A percentile compares a stretch with the other conserved stretches of the same genome.
phyloP scores from a whole-genome alignment of 140 eudicot genomes.

The Erigeron philadelphicus region DNA sequence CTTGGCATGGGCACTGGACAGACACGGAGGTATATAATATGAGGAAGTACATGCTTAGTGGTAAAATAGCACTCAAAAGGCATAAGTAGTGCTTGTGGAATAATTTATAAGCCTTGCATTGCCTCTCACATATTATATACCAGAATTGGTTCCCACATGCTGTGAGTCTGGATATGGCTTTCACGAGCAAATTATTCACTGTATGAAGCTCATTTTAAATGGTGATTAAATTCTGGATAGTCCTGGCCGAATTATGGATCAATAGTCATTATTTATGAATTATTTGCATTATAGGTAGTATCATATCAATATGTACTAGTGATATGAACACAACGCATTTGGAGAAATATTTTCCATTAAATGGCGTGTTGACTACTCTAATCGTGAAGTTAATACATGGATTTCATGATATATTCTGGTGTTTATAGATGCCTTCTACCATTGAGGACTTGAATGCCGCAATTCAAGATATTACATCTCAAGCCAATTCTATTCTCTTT shows the following conservation, averaged over 20 bases:
- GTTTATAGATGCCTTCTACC: conserved; percentile 73
- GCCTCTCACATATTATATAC: no score
- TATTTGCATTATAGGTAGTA: neutral
- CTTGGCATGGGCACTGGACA: no score
- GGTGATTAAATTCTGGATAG: no score
- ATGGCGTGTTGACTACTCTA: neutral
- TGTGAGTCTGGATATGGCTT: no score
- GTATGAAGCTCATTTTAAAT: no score
- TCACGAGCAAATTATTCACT: no score
- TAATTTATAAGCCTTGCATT: no score
- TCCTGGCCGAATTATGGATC: neutral
- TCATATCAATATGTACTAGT: neutral
- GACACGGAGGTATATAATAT: no score
- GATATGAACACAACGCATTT: neutral
- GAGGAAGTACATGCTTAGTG: no score
- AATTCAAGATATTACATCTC: conserved; percentile 63
- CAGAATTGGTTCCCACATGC: no score
- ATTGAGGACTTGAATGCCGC: conserved; percentile 84
- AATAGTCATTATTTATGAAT: neutral
- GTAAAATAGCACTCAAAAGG: no score
- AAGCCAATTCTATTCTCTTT: conserved; percentile 72
- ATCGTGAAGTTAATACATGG: neutral
- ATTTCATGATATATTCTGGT: conserved; percentile 2
- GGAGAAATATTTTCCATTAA: neutral
- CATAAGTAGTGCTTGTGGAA: no score